phyloP scores from a whole-genome alignment of 495 filamentous ascomycete species.

The Neurospora cerealis region DNA sequence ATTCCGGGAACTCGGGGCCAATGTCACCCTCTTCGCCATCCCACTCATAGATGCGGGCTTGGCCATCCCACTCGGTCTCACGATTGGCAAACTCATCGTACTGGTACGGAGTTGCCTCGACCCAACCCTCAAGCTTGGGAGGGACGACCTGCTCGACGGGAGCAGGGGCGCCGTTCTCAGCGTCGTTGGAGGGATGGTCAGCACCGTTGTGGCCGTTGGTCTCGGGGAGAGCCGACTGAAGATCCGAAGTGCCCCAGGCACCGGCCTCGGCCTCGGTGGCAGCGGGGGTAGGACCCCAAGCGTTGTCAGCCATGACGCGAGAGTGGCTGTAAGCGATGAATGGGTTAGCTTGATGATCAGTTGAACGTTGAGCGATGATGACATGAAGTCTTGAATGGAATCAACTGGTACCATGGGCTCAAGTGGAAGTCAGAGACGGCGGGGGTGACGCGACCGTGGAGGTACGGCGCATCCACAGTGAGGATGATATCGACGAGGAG shows the following conservation, averaged over 20 bases:
- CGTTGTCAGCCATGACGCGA: background rate
- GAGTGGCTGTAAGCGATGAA: background rate
- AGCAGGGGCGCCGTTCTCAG: background rate
- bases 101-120: slow-evolving; percentile 37
- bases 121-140: slow-evolving; percentile 38
- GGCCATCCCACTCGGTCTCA: slow-evolving; percentile 25
- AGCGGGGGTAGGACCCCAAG: background rate
- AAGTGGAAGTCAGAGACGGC: background rate
- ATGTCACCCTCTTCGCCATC: slow-evolving; percentile 77
- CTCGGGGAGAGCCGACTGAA: slow-evolving; percentile 11
- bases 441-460: background rate
- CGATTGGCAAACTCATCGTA: slow-evolving; percentile 38
- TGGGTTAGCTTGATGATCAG: background rate
- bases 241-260: slow-evolving; percentile 9
- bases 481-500: background rate
- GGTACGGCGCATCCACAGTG: background rate
- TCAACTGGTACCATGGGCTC: background rate
- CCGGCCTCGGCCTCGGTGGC: background rate
- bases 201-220: background rate
- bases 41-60: slow-evolving; percentile 69
- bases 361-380: background rate
- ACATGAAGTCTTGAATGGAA: background rate
- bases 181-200: background rate
- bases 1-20: slow-evolving; percentile 52
- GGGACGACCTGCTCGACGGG: slow-evolving; percentile 1